Evolutionary conservation across 208 protist species (phyloP).

Genomic region (Polymyxa betae): DNA sequence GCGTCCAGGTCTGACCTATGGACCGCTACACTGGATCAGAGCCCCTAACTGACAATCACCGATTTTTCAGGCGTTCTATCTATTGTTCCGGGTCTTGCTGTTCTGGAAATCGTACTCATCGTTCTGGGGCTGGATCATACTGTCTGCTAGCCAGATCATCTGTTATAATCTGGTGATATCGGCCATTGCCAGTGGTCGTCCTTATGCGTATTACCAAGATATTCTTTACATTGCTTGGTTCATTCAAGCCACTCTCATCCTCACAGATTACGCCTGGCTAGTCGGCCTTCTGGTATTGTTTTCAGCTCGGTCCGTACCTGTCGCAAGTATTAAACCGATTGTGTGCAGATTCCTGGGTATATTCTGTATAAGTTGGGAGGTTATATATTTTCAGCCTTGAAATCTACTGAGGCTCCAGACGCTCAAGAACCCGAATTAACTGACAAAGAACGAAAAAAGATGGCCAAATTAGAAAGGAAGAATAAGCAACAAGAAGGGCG

Average conservation of each 20-base stretch:
- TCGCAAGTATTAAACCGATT: background rate
- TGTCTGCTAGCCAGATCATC: background rate
- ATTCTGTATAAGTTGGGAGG: background rate
- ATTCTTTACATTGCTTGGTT: constrained; percentile 45
- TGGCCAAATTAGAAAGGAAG: constrained; percentile 6
- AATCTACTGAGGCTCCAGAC: background rate
- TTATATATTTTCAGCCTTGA: constrained; percentile 2
- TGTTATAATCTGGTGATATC: background rate
- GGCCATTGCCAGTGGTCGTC: background rate
- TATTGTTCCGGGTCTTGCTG: background rate
- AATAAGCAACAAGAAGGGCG: constrained; percentile 2
- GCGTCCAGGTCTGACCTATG: constrained; percentile 7
- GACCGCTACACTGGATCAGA: too few species aligned
- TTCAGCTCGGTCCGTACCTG: background rate
- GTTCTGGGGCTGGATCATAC: background rate
- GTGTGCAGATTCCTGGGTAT: constrained; percentile 38
- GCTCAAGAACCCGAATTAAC: background rate
- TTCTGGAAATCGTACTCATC: constrained; percentile 28
- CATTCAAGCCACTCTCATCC: background rate
- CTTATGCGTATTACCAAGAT: constrained; percentile 46
- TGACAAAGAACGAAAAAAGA: constrained; percentile 11
- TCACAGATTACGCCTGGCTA: constrained; percentile 36
- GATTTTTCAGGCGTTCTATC: background rate
- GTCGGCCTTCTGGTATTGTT: background rate
- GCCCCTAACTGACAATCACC: too few species aligned